Conservation (phyloP, 768 basidiomycete genomes). For the Serendipita vermifera region DNA sequence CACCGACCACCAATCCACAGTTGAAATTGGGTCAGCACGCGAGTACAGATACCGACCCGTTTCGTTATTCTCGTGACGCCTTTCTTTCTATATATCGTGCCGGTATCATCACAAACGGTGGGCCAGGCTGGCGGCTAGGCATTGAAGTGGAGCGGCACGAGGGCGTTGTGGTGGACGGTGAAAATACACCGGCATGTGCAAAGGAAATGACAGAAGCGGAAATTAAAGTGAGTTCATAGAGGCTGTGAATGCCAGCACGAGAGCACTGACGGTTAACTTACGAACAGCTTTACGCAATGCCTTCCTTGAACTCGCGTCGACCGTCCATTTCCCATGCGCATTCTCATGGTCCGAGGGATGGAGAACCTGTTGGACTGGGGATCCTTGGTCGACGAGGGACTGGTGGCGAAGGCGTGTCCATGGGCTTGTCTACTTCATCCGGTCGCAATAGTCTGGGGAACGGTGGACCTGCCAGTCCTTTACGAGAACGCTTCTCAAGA, state of each 20-base stretch:
- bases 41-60: too few species aligned
- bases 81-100: not conserved
- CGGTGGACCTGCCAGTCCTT: not conserved
- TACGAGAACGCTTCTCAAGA: not conserved
- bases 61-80: not conserved
- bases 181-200: conserved; percentile 50
- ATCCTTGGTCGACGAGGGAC: conserved; percentile 2
- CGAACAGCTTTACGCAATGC: not conserved
- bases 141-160: conserved; percentile 84
- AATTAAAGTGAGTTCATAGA: conserved; percentile 59
- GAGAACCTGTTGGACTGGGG: not conserved
- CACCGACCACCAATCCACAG: too few species aligned
- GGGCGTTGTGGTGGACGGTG: conserved; percentile 60
- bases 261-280: not conserved
- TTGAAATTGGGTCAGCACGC: too few species aligned
- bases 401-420: not conserved
- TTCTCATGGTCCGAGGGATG: conserved; percentile 4
- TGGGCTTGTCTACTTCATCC: not conserved
- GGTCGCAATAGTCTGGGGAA: not conserved
- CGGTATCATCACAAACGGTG: conserved; percentile 44
- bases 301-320: conserved; percentile 1
- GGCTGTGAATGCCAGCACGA: not conserved
- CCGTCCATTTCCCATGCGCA: conserved; percentile 7
- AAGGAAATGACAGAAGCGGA: conserved; percentile 73
- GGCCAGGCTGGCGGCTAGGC: conserved; percentile 57